Percentiles rank a stretch among this genome's conserved stretches.
Evolutionary conservation across 192 early-diverging fungal genomes (phyloP).

Genomic region (Funneliformis mosseae): DNA sequence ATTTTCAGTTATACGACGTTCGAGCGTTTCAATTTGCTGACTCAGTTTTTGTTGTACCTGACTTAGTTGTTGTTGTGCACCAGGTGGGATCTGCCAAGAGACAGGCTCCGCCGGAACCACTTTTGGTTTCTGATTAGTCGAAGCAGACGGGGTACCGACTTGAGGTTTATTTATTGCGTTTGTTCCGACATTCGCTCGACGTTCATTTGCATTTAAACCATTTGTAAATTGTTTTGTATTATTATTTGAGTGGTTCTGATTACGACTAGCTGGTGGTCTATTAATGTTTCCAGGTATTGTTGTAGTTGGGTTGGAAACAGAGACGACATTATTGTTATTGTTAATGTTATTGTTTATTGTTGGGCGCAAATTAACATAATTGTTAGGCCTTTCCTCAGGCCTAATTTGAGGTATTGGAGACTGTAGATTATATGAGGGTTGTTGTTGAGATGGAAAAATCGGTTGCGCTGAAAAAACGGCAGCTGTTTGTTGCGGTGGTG

Average conservation of each 20-base stretch:
- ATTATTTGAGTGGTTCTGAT: too few species aligned
- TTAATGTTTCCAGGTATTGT: background rate
- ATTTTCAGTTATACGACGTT: conserved; percentile 55
- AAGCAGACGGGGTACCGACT: background rate
- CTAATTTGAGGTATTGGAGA: background rate
- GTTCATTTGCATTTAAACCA: background rate
- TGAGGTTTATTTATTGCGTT: background rate
- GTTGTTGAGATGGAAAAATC: background rate
- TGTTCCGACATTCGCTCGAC: background rate
- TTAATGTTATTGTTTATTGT: background rate
- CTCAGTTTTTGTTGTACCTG: background rate
- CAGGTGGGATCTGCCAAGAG: conserved; percentile 52
- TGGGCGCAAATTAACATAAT: background rate
- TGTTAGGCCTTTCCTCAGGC: background rate
- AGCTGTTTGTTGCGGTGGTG: too few species aligned
- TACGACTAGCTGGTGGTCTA: background rate
- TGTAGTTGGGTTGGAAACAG: background rate
- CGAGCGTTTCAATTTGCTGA: conserved; percentile 55
- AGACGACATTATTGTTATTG: background rate
- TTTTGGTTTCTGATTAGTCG: background rate
- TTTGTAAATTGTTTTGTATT: background rate
- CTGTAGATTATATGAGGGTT: background rate
- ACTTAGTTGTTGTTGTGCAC: conserved; percentile 36
- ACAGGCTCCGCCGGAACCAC: conserved; percentile 36
- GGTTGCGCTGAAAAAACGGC: background rate